Evolutionary conservation across 2,329 filamentous ascomycete genomes (phyloP).

Genomic region (Aspergillus sp.): DNA sequence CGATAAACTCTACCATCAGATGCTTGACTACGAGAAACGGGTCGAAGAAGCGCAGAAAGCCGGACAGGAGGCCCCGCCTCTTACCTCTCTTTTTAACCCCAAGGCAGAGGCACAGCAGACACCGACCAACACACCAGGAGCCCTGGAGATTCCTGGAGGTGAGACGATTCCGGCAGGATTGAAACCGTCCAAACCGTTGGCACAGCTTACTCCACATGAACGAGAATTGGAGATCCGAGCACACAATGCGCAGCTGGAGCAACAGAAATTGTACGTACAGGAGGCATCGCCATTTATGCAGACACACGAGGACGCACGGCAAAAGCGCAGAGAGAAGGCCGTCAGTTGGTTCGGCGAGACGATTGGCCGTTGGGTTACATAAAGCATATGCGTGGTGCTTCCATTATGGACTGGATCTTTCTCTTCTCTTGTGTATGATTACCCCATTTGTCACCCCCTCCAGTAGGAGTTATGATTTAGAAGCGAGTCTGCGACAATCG

Average conservation of each 20-base stretch:
- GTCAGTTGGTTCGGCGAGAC: slow-evolving; percentile 48
- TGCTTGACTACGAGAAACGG: slow-evolving; percentile 77
- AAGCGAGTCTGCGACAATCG: slow-evolving; percentile 10
- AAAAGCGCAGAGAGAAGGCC: slow-evolving; percentile 42
- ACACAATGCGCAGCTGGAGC: slow-evolving; percentile 40
- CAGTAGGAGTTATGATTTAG: slow-evolving; percentile 6
- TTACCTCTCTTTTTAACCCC: slow-evolving; percentile 49
- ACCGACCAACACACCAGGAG: slow-evolving; percentile 17
- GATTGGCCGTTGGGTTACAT: slow-evolving; percentile 45
- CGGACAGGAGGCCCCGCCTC: slow-evolving; percentile 44
- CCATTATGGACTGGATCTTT: slow-evolving; percentile 5
- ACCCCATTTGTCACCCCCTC: background rate
- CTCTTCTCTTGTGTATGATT: slow-evolving; percentile 18
- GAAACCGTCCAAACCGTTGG: slow-evolving; percentile 40
- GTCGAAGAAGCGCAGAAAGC: slow-evolving; percentile 61
- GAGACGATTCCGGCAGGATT: slow-evolving; percentile 37
- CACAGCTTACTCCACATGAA: slow-evolving; percentile 49
- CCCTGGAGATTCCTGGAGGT: slow-evolving; percentile 40
- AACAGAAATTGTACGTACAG: slow-evolving; percentile 39
- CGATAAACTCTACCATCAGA: slow-evolving; percentile 82
- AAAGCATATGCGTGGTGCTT: slow-evolving; percentile 9
- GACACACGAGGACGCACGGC: slow-evolving; percentile 38
- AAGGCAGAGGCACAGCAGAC: slow-evolving; percentile 24
- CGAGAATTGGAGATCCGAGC: slow-evolving; percentile 47
- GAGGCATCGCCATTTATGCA: slow-evolving; percentile 41